Evolutionary conservation across 495 filamentous ascomycete genomes (phyloP), one percentile per base, ranked within the genome.

Genomic region (Hypoxylon cercidicola): DNA sequence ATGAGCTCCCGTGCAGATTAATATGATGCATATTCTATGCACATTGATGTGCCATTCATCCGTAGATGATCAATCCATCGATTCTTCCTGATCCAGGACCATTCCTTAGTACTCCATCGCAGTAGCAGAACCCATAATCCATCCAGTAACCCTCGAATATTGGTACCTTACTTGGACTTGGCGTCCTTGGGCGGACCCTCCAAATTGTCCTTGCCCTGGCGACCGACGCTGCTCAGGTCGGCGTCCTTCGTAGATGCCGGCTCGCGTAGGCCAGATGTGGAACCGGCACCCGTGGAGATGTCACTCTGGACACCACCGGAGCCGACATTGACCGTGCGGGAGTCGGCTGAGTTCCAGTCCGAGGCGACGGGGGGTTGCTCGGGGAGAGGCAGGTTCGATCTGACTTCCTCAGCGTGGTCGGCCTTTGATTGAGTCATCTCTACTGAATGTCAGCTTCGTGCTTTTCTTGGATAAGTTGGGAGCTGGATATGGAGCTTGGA

Each of bases 381-480:
- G 11, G 92, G 92, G 44, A 94, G 83, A 28, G 90, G 90, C 18
- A 96, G 86, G 76, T 92, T 91, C 68, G 87, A 74, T 75, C 86
- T 79, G 70, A 77, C 79, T 69, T 89, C 74, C 16, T 87, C 87
- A 64, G 93, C 88, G 75, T 88, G 78, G 43, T 86, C 75, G 52
- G 77, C 67, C 74, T 92, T 92, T 79, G 75, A 78, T 60, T 80
- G 59, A 20, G 74, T 16, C 74, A 79, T 78, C 48, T 66, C 65
- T 66, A 15, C 23, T 9, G 4, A 43, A 4, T 6, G 20, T 61
- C 30, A 54, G 13, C 32, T 15, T 30, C 4, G 20, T 47, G 23
- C 2, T 51, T n/a, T 37, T 56, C 16, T 25, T 46, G 50, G 16
- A 23, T 52, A 49, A 23, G 45, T 53, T 39, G 15, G 37, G 15